Evolutionary conservation across 2,329 filamentous ascomycete species (phyloP).

Genomic region (Fusarium bulbicola): DNA sequence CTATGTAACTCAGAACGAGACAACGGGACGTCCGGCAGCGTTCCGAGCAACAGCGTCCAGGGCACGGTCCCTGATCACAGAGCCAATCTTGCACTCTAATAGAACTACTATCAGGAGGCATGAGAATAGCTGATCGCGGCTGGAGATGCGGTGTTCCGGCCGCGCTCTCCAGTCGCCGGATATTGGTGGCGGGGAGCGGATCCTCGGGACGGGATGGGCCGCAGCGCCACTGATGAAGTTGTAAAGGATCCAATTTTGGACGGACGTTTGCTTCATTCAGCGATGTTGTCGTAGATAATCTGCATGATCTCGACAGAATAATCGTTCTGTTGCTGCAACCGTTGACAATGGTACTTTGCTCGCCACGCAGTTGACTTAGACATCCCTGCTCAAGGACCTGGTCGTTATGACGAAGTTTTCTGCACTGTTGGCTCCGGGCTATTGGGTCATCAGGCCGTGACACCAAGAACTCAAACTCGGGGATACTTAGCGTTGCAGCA

Average conservation of each 20-base stretch:
- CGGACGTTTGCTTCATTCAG: constrained; percentile 10
- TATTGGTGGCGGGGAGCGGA: constrained; percentile 33
- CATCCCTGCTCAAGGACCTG: constrained; percentile 11
- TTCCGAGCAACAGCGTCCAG: not conserved
- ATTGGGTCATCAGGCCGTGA: constrained; percentile 29
- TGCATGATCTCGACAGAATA: not conserved
- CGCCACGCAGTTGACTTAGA: not conserved
- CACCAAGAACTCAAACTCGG: constrained; percentile 29
- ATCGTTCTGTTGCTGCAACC: not conserved
- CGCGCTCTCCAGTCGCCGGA: constrained; percentile 3
- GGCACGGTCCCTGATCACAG: constrained; percentile 2
- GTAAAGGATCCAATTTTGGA: constrained; percentile 13
- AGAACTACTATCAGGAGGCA: not conserved
- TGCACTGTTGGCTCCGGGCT: constrained; percentile 16
- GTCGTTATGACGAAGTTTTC: constrained; percentile 27
- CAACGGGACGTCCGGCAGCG: not conserved
- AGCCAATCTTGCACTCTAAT: constrained; percentile 2
- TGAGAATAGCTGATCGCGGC: constrained; percentile 1
- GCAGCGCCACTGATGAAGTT: constrained; percentile 34
- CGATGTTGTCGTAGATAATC: not conserved
- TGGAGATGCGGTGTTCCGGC: not conserved
- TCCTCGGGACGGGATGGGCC: constrained; percentile 40
- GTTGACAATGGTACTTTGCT: not conserved
- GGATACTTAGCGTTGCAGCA: constrained; percentile 40
- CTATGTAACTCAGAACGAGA: constrained; percentile 7